Evolutionary conservation across 1,139 yeast species (phyloP).

Genomic region (Tardiomyces digboiensis): DNA sequence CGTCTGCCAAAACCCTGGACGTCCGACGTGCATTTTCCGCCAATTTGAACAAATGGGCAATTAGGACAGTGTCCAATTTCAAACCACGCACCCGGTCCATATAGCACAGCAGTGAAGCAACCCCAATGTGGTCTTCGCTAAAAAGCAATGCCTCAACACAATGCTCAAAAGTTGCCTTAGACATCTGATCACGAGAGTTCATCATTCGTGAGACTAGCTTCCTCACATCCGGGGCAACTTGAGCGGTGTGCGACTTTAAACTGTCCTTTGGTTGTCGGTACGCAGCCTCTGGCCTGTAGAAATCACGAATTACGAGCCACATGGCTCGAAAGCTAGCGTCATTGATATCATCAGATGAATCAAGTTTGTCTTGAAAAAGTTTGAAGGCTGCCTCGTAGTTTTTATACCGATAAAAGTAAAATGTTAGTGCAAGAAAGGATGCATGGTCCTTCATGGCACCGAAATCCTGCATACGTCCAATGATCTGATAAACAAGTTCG

Average conservation of each 20-base stretch:
- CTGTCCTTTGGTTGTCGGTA: no score
- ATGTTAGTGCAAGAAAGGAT: slow-evolving; percentile 13
- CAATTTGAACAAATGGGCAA: background rate
- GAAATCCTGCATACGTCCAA: slow-evolving; percentile 11
- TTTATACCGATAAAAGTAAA: slow-evolving; percentile 12
- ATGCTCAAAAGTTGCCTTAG: slow-evolving; percentile 15
- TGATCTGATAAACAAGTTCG: slow-evolving; percentile 9
- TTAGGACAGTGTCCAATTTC: background rate
- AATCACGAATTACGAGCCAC: slow-evolving; percentile 19
- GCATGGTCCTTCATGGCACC: slow-evolving; percentile 10
- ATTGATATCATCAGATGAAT: slow-evolving; percentile 6
- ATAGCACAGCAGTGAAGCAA: slow-evolving; percentile 14
- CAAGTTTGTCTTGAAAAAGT: background rate
- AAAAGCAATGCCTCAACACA: slow-evolving; percentile 17
- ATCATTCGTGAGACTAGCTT: slow-evolving; percentile 8
- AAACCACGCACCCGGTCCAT: slow-evolving; percentile 12
- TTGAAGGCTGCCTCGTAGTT: background rate
- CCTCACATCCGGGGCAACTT: background rate
- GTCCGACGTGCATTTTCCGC: background rate
- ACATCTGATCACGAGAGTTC: slow-evolving; percentile 10
- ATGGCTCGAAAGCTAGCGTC: slow-evolving; percentile 14
- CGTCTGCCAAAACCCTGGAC: background rate
- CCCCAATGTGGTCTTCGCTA: slow-evolving; percentile 12
- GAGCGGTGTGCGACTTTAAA: no score
- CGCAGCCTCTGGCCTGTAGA: slow-evolving; percentile 6